Base-by-base conservation (phyloP, 352 stramenopile species). In the Phytophthora lateralis region DNA sequence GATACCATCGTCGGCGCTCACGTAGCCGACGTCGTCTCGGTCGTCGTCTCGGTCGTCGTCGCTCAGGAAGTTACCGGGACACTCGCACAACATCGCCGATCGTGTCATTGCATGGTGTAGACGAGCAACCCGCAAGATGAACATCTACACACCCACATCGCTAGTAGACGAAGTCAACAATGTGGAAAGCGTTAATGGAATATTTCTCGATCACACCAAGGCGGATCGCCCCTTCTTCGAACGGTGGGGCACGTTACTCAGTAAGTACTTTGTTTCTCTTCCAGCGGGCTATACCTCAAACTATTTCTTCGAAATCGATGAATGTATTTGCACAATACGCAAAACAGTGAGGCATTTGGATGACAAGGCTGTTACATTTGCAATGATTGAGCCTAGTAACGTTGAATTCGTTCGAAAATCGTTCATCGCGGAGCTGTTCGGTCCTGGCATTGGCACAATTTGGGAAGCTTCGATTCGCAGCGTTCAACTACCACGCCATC, bases 31-130 rank as follows among this genome's bases (percentile, higher is more conserved):
- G 27, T 32, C 27, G 27, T 0, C 4, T 30, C 27, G 6, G 27
- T 30, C 27, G 27, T 30, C 6, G 27, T 9, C 26, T 29, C 26
- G 0, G 26, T 29, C 26, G 26, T 29, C 26, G 26, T 32, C 8
- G 27, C 27, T 32, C 27, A 32, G 8, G 27, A 32, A 11, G 27
- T 32, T 38, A 38, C 46, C 56, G 14, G 47, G 39, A 2, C 41
- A 48, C 12, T 53, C 47, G 0, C 55, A 55, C 55, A 63, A 55
- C 45, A 50, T 63, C 18, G 47, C 47, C 0, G 56, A 64, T 44
- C 56, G 56, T 20, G 47, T 64, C 12, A 30, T 53, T 2, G 46
- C 56, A 18, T 58, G 56, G 47, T 64, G 56, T 32, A 38, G 55
- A 4, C 12, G 41, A 3, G 47, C 47, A 20, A 29, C 6, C 0